phyloP scores from a whole-genome alignment of 108 stramenopile species.

The Tribonema minus region DNA sequence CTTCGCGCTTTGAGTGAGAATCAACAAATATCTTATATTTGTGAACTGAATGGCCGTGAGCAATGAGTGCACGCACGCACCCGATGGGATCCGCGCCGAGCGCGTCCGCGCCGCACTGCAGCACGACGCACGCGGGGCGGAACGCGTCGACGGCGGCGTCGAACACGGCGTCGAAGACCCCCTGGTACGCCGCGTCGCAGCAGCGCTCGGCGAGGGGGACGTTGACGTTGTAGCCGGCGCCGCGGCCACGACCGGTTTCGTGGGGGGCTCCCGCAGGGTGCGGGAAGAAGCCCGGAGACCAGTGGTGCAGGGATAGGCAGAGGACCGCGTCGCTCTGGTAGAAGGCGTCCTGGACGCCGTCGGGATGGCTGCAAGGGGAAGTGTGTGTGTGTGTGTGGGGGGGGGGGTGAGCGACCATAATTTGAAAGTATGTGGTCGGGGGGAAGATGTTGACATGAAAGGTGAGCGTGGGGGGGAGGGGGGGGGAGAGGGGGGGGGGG shows the following conservation, averaged over 20 bases:
- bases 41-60: too few species aligned
- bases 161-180: not conserved
- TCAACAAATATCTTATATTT: too few species aligned
- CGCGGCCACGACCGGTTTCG: constrained; percentile 12
- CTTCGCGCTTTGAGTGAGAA: too few species aligned
- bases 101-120: constrained; percentile 96
- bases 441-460: too few species aligned
- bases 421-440: too few species aligned
- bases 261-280: constrained; percentile 16
- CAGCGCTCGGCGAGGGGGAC: constrained; percentile 7
- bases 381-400: too few species aligned
- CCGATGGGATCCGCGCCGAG: constrained; percentile 93
- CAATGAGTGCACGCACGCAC: too few species aligned
- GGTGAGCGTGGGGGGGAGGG: too few species aligned
- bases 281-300: constrained; percentile 22
- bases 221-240: constrained; percentile 20
- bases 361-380: constrained; percentile 91
- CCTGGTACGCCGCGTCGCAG: not conserved
- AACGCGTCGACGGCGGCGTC: not conserved
- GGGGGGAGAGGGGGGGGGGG: too few species aligned
- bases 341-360: constrained; percentile 90
- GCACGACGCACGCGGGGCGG: constrained; percentile 85
- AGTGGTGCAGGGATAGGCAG: too few species aligned
- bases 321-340: constrained; percentile 97
- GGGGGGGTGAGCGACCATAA: too few species aligned